phyloP scores from a whole-genome alignment of 805 yeast species.

The Saturnispora besseyi region DNA sequence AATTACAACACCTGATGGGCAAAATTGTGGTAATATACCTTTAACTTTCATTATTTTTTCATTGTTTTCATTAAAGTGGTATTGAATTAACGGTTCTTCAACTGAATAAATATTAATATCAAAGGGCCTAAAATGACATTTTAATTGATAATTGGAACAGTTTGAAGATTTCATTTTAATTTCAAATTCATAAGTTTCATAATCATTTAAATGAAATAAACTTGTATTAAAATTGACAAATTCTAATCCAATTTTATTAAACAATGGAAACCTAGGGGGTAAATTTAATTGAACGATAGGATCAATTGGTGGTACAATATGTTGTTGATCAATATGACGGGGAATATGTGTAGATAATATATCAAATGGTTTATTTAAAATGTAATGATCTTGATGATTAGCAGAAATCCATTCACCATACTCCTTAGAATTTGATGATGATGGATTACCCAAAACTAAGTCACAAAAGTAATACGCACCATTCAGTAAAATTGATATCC shows the following conservation, averaged over 20 bases:
- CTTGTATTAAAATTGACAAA: slow-evolving; percentile 71
- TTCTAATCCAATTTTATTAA: slow-evolving; percentile 48
- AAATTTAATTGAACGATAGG: slow-evolving; percentile 67
- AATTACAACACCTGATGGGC: slow-evolving; percentile 56
- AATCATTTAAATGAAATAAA: slow-evolving; percentile 59
- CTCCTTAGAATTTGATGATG: slow-evolving; percentile 40
- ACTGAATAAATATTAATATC: slow-evolving; percentile 30
- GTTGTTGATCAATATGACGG: slow-evolving; percentile 68
- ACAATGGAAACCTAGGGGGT: slow-evolving; percentile 83
- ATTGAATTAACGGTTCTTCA: slow-evolving; percentile 61
- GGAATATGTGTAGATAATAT: slow-evolving; percentile 85
- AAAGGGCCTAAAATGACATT: slow-evolving; percentile 42
- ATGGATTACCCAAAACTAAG: slow-evolving; percentile 50
- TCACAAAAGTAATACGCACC: slow-evolving; percentile 79
- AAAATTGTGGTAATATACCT: slow-evolving; percentile 67
- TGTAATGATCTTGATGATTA: slow-evolving; percentile 36
- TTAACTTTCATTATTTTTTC: slow-evolving; percentile 67
- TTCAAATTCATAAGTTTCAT: slow-evolving; percentile 74
- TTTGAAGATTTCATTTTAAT: slow-evolving; percentile 60
- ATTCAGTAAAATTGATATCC: slow-evolving; percentile 74
- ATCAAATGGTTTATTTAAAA: slow-evolving; percentile 66
- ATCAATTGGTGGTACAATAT: slow-evolving; percentile 76
- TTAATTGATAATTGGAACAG: slow-evolving; percentile 54
- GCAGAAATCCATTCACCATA: slow-evolving; percentile 29
- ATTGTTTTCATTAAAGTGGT: slow-evolving; percentile 55